Percentiles rank a stretch among this genome's conserved stretches.
Evolutionary conservation across 2,329 filamentous ascomycete genomes (phyloP).

Genomic region (Fusarium anthophilum): DNA sequence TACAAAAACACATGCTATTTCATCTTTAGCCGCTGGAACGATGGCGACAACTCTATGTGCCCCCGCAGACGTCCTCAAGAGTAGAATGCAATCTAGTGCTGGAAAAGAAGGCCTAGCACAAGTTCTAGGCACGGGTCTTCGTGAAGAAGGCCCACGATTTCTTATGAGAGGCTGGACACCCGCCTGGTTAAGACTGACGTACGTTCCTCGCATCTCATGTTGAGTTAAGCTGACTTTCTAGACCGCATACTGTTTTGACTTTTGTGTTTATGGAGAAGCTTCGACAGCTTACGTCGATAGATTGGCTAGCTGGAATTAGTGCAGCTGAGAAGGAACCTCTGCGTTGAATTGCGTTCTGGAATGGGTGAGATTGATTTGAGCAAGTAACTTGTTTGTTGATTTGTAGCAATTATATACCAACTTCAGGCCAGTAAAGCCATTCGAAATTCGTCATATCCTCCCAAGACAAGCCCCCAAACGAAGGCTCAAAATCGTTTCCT

Average conservation of each 20-base stretch:
- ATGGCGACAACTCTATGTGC: conserved; percentile 57
- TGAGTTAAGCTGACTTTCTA: conserved; percentile 26
- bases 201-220: neutral
- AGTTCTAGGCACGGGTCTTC: conserved; percentile 47
- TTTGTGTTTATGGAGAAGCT: conserved; percentile 59
- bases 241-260: conserved; percentile 56
- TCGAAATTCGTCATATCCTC: conserved; percentile 68
- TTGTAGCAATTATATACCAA: conserved; percentile 43
- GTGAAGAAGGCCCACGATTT: conserved; percentile 52
- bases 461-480: conserved; percentile 64
- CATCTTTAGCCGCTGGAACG: conserved; percentile 55
- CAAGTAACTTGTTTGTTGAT: conserved; percentile 20
- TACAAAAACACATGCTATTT: conserved; percentile 51
- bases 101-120: conserved; percentile 47
- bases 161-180: conserved; percentile 59
- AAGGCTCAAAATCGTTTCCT: conserved; percentile 66
- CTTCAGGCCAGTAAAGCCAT: conserved; percentile 63
- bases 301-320: conserved; percentile 27
- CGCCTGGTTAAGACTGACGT: conserved; percentile 56
- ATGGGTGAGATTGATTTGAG: neutral
- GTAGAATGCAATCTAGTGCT: conserved; percentile 49
- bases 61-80: conserved; percentile 57
- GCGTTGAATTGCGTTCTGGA: neutral
- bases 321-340: conserved; percentile 15
- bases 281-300: conserved; percentile 45